A percentile compares a stretch with the other conserved stretches of the same genome.
phyloP scores from a whole-genome alignment of 352 stramenopile species.

The Elongisporangium undulatum region DNA sequence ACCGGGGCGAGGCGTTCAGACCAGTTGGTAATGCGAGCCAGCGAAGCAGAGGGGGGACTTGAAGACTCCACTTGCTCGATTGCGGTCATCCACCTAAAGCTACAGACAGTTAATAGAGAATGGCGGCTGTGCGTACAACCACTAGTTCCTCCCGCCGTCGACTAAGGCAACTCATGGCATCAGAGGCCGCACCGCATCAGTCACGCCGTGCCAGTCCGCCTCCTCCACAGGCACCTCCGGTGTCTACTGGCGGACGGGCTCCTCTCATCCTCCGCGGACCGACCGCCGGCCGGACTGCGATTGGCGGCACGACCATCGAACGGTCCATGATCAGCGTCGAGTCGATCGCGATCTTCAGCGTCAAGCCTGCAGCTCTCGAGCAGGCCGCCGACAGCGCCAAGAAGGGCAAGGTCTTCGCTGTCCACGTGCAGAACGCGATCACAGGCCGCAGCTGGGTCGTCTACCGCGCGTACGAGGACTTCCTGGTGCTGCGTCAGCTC shows the following conservation, averaged over 20 bases:
- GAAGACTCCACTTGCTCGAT: background rate
- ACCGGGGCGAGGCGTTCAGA: background rate
- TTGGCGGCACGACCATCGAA: slow-evolving; percentile 60
- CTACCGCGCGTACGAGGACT: slow-evolving; percentile 63
- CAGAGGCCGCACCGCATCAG: background rate
- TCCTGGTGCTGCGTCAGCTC: slow-evolving; percentile 49
- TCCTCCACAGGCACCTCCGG: background rate
- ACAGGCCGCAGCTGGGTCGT: slow-evolving; percentile 68
- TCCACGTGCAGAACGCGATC: slow-evolving; percentile 72
- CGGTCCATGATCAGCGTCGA: slow-evolving; percentile 56
- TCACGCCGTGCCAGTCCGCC: background rate
- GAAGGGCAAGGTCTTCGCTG: slow-evolving; percentile 50
- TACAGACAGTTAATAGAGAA: background rate
- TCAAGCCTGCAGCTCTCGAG: slow-evolving; percentile 32
- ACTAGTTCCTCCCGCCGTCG: background rate
- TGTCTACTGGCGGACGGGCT: background rate
- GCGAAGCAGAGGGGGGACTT: background rate
- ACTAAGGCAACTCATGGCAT: background rate
- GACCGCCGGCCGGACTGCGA: slow-evolving; percentile 9
- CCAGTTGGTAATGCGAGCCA: background rate
- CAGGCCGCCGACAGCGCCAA: slow-evolving; percentile 24
- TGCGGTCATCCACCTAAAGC: background rate
- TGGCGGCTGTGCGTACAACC: background rate
- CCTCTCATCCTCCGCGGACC: background rate
- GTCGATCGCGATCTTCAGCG: slow-evolving; percentile 54